These are phyloP conservation scores for Vitis hybrid DNA, from an alignment of 177 flowering plant genomes.

Conservation along the genomic window DNA sequence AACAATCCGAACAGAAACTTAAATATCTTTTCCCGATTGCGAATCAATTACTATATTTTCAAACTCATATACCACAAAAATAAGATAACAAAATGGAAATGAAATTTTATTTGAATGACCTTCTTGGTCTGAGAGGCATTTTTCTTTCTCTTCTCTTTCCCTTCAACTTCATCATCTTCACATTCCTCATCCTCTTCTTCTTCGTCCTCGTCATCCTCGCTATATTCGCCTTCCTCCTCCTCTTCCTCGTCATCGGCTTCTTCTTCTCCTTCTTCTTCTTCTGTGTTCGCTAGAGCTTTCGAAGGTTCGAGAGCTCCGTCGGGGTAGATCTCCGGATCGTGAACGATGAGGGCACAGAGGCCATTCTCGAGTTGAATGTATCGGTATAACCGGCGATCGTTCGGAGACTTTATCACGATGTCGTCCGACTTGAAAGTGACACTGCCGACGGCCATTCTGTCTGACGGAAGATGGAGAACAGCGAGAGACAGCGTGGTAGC, in stretches of 20 bases:
- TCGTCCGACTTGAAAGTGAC: constrained; percentile 47
- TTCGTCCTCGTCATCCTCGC: constrained; percentile 28
- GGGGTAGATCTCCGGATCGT: constrained; percentile 89
- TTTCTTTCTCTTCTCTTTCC: constrained; percentile 18
- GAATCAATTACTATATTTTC: not conserved
- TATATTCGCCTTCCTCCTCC: constrained; percentile 33
- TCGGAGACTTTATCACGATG: constrained; percentile 72
- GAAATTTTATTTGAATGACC: constrained; percentile 29
- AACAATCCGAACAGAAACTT: not conserved
- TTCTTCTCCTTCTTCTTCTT: constrained; percentile 7
- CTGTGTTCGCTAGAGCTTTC: constrained; percentile 16
- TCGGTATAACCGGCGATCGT: constrained; percentile 67
- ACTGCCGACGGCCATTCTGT: constrained; percentile 18
- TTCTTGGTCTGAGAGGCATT: constrained; percentile 63
- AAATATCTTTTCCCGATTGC: not conserved
- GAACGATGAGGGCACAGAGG: constrained; percentile 76
- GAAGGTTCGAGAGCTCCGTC: constrained; percentile 31
- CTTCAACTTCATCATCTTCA: constrained; percentile 11
- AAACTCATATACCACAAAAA: not conserved
- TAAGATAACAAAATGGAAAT: not conserved
- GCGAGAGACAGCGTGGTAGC: too few species aligned
- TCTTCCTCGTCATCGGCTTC: constrained; percentile 27
- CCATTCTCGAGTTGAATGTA: constrained; percentile 68
- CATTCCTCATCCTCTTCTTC: constrained; percentile 23
- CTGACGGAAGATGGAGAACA: not conserved